Evolutionary conservation across 2,329 filamentous ascomycete genomes (phyloP), one percentile per base, ranked within the genome.

Genomic region (Blastomyces percursus): DNA sequence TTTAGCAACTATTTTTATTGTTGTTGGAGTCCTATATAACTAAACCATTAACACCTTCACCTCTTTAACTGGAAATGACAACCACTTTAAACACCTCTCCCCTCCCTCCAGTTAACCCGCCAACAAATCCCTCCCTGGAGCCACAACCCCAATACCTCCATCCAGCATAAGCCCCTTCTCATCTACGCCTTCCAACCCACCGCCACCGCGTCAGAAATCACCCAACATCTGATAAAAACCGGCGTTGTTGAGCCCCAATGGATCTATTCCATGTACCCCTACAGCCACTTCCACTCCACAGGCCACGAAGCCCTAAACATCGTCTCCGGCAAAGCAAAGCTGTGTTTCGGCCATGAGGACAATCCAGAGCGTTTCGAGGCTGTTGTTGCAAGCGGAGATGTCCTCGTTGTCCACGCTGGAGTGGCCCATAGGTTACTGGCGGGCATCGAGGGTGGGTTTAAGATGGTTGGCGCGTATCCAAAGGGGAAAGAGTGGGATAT

Each of bases 381-480:
- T 3, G 75, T 76, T 0, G 80, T 88, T 1, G 70, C 78, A 60
- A 78, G 76, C 56, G 86, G 86, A 0, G 86, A 89, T 74, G 81
- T 86, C 8, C 77, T 89, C 5, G 74, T 89, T 57, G 75, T 89
- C 12, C 86, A 86, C 0, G 86, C 86, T 0, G 86, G 86, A 0
- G 84, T 89, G 24, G 81, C 79, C 2, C 86, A 90, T 76, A 77
- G 84, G 6, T 72, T 89, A 63, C 67, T 88, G 16, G 78, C 85
- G 64, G 84, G 88, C 69, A 60, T 80, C 55, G 70, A 70, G 24
- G 73, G 76, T 21, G 77, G 79, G 1, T 89, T 89, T 69, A 74
- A 82, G 69, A 88, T 89, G 86, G 81, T 89, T 0, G 87, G 86
- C 0, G 81, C 80, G 57, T 89, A 90, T 77, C 86, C 85, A 0